These are phyloP conservation scores for Calonectria leucothoes DNA, from an alignment of 2,329 filamentous ascomycete species.

Conservation along the genomic window DNA sequence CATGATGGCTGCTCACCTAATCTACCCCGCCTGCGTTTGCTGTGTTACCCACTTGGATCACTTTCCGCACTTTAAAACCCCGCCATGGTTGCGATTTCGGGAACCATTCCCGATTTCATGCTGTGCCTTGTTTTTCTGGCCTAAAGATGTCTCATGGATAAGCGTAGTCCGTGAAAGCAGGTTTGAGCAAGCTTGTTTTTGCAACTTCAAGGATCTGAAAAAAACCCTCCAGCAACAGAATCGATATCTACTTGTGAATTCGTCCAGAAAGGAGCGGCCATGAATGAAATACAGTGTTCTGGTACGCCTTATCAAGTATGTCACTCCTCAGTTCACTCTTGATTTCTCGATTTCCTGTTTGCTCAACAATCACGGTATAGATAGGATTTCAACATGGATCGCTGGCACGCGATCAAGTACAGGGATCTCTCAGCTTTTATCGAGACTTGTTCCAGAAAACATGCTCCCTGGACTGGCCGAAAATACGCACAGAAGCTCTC, in stretches of 20 bases:
- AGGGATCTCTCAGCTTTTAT: conserved; percentile 32
- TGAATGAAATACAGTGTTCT: background rate
- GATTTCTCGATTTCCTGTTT: background rate
- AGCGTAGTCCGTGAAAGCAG: background rate
- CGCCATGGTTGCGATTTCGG: background rate
- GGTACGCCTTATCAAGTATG: background rate
- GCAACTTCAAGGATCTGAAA: background rate
- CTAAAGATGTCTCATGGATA: background rate
- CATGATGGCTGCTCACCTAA: background rate
- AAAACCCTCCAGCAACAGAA: background rate
- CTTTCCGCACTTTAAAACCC: background rate
- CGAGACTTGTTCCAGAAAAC: conserved; percentile 23
- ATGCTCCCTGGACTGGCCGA: conserved; percentile 32
- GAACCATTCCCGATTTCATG: background rate
- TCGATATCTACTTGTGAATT: background rate
- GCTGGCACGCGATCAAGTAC: conserved; percentile 6
- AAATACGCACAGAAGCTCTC: conserved; percentile 24
- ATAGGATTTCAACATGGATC: background rate
- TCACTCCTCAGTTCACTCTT: background rate
- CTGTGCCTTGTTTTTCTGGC: background rate
- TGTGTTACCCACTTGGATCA: background rate
- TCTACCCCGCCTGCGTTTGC: background rate
- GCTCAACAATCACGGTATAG: background rate
- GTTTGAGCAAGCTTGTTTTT: background rate
- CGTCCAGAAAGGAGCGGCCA: too few species aligned